A percentile compares a stretch with the other conserved stretches of the same genome.
These are phyloP conservation scores for Rhynchosporium agropyri DNA, from an alignment of 2,329 filamentous ascomycete genomes.

Conservation along the genomic window DNA sequence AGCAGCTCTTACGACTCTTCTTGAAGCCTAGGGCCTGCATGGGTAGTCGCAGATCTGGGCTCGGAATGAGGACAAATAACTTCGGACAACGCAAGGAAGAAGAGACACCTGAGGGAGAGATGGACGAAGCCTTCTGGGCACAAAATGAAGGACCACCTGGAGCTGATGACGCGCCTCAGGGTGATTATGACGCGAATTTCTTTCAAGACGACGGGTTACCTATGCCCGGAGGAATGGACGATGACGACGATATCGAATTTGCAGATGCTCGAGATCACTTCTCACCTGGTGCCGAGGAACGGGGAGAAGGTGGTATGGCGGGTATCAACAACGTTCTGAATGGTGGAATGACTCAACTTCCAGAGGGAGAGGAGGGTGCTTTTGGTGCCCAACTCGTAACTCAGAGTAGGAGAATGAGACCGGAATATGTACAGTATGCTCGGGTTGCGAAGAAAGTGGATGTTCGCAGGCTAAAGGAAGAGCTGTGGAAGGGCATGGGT, in stretches of 20 bases:
- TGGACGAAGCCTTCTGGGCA: conserved; percentile 97
- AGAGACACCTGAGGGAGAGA: conserved; percentile 69
- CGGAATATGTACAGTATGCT: conserved; percentile 72
- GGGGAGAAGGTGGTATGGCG: conserved; percentile 49
- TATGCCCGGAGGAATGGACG: conserved; percentile 60
- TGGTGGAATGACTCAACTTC: conserved; percentile 52
- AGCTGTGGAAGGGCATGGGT: conserved; percentile 69
- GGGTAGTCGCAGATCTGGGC: conserved; percentile 62
- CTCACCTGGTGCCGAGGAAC: conserved; percentile 60
- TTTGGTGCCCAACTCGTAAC: conserved; percentile 72
- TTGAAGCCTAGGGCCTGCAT: conserved; percentile 91
- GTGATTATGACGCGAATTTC: conserved; percentile 96
- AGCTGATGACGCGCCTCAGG: conserved; percentile 62
- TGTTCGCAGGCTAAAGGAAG: conserved; percentile 68
- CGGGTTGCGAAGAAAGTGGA: conserved; percentile 73
- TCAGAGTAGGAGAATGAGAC: conserved; percentile 62
- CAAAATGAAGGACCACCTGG: conserved; percentile 57
- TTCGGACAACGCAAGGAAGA: conserved; percentile 54
- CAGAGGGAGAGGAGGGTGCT: conserved; percentile 44
- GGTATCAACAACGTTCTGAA: conserved; percentile 55
- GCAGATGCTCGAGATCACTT: conserved; percentile 81
- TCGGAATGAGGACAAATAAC: conserved; percentile 49
- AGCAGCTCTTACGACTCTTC: conserved; percentile 85
- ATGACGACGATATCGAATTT: conserved; percentile 73
- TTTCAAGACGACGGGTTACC: conserved; percentile 86